These are phyloP conservation scores for Raphanus hybrid DNA, from an alignment of 441 rosid genomes.

Conservation along the genomic window DNA sequence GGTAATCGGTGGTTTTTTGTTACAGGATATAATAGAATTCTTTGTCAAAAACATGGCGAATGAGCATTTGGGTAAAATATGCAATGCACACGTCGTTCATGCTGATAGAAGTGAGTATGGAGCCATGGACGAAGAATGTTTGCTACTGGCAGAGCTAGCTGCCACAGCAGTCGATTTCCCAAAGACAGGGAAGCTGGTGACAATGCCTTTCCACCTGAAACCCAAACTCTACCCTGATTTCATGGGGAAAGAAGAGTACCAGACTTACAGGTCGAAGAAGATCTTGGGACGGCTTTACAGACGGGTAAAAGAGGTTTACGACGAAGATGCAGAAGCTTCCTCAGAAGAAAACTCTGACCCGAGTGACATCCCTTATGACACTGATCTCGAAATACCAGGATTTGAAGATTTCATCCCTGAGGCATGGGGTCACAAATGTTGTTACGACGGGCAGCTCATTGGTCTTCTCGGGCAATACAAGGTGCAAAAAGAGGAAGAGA, in stretches of 20 bases:
- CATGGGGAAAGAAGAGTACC: constrained; percentile 80
- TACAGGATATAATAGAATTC: constrained; percentile 82
- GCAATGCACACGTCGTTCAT: constrained; percentile 92
- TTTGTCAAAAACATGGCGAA: constrained; percentile 75
- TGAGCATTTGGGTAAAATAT: constrained; percentile 74
- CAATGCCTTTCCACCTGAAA: constrained; percentile 68
- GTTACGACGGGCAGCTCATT: constrained; percentile 68
- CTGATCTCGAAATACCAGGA: constrained; percentile 64
- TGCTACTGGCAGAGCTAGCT: constrained; percentile 75
- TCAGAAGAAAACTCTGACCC: constrained; percentile 47
- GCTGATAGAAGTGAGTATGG: constrained; percentile 78
- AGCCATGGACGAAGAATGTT: constrained; percentile 76
- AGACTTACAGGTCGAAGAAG: constrained; percentile 71
- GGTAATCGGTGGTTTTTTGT: constrained; percentile 22
- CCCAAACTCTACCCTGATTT: constrained; percentile 88
- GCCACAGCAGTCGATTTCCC: constrained; percentile 95
- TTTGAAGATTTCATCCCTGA: constrained; percentile 58
- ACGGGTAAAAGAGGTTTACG: constrained; percentile 59
- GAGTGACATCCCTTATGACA: constrained; percentile 63
- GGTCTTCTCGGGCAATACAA: constrained; percentile 83
- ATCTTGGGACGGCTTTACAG: constrained; percentile 86
- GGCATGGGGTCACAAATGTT: constrained; percentile 86
- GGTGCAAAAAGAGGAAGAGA: constrained; percentile 85
- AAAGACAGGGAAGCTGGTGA: constrained; percentile 82
- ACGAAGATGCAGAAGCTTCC: constrained; percentile 51